Evolutionary conservation across 495 filamentous ascomycete species (phyloP), one percentile per base, ranked within the genome.

Genomic region (Penicillium flavigenum): DNA sequence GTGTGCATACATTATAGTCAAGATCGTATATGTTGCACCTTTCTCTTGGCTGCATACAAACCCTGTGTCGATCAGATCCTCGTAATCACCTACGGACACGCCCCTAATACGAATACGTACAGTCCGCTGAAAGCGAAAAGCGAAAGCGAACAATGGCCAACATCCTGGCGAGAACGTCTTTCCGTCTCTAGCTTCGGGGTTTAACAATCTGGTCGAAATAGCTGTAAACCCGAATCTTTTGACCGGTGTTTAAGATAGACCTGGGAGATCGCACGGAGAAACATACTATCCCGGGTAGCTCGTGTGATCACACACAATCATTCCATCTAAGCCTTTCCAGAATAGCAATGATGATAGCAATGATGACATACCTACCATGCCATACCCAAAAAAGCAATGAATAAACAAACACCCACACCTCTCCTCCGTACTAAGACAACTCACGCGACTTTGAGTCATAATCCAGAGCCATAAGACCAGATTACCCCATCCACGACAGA

Each of bases 21-120:
- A 51, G 22, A 54, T 34, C 19, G 16, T 27, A 31, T 56, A 8
- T 12, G 29, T 39, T 56, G 12, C 16, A 36, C 14, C 10, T 32
- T 38, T 41, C 36, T 53, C 63, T 65, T 65, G 54, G 60, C 63
- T 52, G 51, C 55, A 55, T 61, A 27, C n/a, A 57, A 62, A 41
- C 63, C 63, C 53, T 63, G 60, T 47, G 63, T 29, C 57, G 63
- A 66, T 66, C 63, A 38, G 24, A 24, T 32, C 36, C 11, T 14
- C 16, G 47, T 48, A 32, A 7, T 31, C n/a, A 12, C 8, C 4
- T 49, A 34, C 5, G 26, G 24, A 49, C 45, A 24, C 54, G 26
- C 31, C n/a, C n/a, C 42, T 4, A 24, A 38, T 55, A 32, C 54
- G 44, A 34, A 46, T 55, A 32, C 54, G 44, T 32, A 56, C 43